These are phyloP conservation scores for Lodderomyces metapsilosis DNA, from an alignment of 1,139 yeast genomes.

Conservation along the genomic window DNA sequence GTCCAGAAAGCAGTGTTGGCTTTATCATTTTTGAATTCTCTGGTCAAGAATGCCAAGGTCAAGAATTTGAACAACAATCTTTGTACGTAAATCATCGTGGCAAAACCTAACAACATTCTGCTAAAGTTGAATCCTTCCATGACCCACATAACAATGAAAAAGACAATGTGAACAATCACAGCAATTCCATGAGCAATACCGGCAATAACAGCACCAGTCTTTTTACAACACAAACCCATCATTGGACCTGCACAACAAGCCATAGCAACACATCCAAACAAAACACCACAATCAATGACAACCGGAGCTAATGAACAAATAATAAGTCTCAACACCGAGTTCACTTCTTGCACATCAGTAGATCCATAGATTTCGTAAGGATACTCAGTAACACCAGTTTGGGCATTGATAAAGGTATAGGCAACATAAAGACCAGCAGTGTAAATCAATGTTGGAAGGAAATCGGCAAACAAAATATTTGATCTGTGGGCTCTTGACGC, in stretches of 20 bases:
- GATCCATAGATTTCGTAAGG: slow-evolving; percentile 26
- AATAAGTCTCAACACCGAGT: slow-evolving; percentile 80
- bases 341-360: slow-evolving; percentile 50
- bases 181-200: slow-evolving; percentile 96
- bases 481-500: slow-evolving; percentile 91
- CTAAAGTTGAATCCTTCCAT: slow-evolving; percentile 88
- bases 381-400: slow-evolving; percentile 78
- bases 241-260: slow-evolving; percentile 98
- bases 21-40: slow-evolving; percentile 97
- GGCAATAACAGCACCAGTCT: slow-evolving; percentile 96
- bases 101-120: slow-evolving; percentile 83
- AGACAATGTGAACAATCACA: slow-evolving; percentile 77
- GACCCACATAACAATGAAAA: slow-evolving; percentile 97
- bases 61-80: slow-evolving; percentile 84
- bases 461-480: slow-evolving; percentile 82
- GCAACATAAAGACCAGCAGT: slow-evolving; percentile 93
- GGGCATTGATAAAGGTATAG: slow-evolving; percentile 91
- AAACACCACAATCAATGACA: slow-evolving; percentile 82
- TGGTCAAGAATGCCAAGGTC: slow-evolving; percentile 76
- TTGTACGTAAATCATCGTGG: slow-evolving; percentile 83
- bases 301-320: slow-evolving; percentile 92
- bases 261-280: slow-evolving; percentile 69
- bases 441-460: slow-evolving; percentile 77
- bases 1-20: slow-evolving; percentile 99
- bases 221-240: slow-evolving; percentile 93